Percentiles rank a stretch among this genome's conserved stretches.
These are phyloP conservation scores for Paecilomyces sp. DNA, from an alignment of 2,329 filamentous ascomycete genomes.

Conservation along the genomic window DNA sequence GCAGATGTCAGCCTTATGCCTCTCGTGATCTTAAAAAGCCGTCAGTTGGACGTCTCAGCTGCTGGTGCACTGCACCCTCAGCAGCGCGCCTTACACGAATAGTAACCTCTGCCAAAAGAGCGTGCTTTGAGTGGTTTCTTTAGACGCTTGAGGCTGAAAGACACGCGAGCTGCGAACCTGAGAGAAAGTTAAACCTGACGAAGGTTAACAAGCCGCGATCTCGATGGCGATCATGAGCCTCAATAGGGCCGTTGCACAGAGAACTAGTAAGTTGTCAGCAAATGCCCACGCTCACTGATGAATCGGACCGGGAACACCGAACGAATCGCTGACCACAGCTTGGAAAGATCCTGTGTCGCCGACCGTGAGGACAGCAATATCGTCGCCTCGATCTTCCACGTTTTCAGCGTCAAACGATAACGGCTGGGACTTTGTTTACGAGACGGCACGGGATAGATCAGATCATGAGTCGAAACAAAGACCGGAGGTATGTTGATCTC, in stretches of 20 bases:
- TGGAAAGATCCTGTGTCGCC: neutral
- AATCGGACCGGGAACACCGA: neutral
- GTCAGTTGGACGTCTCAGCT: slow-evolving; percentile 1
- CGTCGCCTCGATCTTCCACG: neutral
- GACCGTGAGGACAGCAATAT: neutral
- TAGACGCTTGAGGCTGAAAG: neutral
- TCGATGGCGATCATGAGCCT: neutral
- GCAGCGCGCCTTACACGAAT: slow-evolving; percentile 4
- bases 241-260: neutral
- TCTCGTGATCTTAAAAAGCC: slow-evolving; percentile 1
- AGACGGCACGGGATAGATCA: neutral
- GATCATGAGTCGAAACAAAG: neutral
- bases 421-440: neutral
- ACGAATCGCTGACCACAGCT: neutral
- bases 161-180: neutral
- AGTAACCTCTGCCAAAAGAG: neutral
- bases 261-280: neutral
- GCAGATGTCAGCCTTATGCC: slow-evolving; percentile 2
- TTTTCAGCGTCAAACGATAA: neutral
- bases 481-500: neutral
- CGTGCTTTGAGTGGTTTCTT: neutral
- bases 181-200: neutral
- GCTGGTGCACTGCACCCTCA: neutral
- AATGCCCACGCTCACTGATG: neutral
- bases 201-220: neutral